Evolutionary conservation across 1,139 yeast species (phyloP).

Genomic region (Pichia sp.): DNA sequence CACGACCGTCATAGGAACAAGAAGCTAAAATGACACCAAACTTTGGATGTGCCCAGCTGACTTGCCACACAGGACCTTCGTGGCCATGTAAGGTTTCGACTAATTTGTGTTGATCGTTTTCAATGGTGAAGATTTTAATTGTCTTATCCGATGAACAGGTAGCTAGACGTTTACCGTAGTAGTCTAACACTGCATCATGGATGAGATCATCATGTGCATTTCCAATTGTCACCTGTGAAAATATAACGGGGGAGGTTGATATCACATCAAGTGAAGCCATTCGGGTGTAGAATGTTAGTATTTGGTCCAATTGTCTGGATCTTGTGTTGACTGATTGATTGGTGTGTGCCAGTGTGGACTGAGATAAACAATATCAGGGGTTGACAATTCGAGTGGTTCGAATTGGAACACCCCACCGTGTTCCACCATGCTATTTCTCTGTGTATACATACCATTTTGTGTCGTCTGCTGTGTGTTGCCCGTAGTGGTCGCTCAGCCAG

Average conservation of each 20-base stretch:
- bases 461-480: neutral
- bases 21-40: constrained; percentile 94
- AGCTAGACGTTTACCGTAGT: constrained; percentile 93
- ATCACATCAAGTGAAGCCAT: too few relatives aligned
- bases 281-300: constrained; percentile 1
- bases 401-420: too few relatives aligned
- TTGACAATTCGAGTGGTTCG: too few relatives aligned
- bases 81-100: constrained; percentile 84
- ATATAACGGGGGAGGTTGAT: too few relatives aligned
- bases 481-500: too few relatives aligned
- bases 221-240: constrained; percentile 55
- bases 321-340: too few relatives aligned
- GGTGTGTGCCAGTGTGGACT: too few relatives aligned
- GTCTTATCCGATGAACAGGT: constrained; percentile 96
- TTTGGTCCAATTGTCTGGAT: too few relatives aligned
- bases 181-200: constrained; percentile 96
- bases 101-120: constrained; percentile 75
- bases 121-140: constrained; percentile 88
- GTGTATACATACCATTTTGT: neutral
- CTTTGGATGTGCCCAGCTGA: constrained; percentile 98
- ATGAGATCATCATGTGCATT: constrained; percentile 87
- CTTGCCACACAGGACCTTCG: constrained; percentile 99
- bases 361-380: too few relatives aligned
- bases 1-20: constrained; percentile 94
- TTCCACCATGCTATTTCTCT: neutral